Percentiles rank a stretch among this genome's conserved stretches.
Conservation (phyloP, 179 eudicot species). For the Silene noctiflora region DNA sequence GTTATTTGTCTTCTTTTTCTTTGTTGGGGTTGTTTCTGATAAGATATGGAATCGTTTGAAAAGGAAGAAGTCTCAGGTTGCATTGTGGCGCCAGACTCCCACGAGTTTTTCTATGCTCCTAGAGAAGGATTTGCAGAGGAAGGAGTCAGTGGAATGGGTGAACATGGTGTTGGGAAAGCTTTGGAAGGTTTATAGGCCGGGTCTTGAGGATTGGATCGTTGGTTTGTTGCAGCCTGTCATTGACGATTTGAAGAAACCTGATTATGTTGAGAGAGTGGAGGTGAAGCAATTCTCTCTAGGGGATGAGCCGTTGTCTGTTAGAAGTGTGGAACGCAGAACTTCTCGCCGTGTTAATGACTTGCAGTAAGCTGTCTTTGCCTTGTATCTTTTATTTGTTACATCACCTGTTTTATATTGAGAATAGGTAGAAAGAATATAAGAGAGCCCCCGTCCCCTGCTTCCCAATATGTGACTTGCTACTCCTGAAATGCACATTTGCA, state of each 20-base stretch:
- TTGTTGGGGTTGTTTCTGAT: constrained; percentile 83
- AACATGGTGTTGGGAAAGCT: constrained; percentile 95
- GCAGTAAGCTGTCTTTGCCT: constrained; percentile 57
- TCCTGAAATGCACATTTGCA: background rate
- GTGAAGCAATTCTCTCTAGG: constrained; percentile 92
- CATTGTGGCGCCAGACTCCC: constrained; percentile 64
- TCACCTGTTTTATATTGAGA: background rate
- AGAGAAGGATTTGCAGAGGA: constrained; percentile 93
- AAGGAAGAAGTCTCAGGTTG: constrained; percentile 43
- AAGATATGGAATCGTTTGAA: constrained; percentile 74
- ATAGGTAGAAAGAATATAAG: background rate
- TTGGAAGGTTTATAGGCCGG: constrained; percentile 87
- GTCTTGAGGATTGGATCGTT: constrained; percentile 83
- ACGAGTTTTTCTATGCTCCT: constrained; percentile 61
- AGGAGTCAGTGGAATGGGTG: constrained; percentile 98
- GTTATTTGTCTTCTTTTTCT: constrained; percentile 78
- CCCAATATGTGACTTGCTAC: background rate
- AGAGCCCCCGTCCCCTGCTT: background rate
- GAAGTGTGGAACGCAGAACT: constrained; percentile 92
- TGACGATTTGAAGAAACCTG: constrained; percentile 79
- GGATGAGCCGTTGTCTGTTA: constrained; percentile 86
- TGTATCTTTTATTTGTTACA: background rate
- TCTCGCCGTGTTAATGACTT: constrained; percentile 86
- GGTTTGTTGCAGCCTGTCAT: constrained; percentile 94
- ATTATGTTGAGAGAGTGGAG: constrained; percentile 90